Evolutionary conservation across 345 rosid genomes (phyloP).

Genomic region (Eucalyptus cloeziana): DNA sequence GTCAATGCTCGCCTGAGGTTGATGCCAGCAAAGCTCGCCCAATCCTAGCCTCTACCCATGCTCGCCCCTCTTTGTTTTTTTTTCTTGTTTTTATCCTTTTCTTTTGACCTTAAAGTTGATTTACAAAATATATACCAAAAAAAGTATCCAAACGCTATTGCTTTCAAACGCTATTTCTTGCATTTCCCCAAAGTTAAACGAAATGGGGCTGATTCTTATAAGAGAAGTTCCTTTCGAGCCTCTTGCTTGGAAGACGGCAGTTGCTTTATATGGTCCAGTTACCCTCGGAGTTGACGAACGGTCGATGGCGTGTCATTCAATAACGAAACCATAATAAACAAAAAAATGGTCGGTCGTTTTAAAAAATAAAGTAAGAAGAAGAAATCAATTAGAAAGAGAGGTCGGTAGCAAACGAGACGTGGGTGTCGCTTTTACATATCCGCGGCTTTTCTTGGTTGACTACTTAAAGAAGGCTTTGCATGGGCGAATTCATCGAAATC

Average conservation of each 20-base stretch:
- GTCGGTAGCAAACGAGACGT: background rate
- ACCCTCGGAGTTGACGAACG: background rate
- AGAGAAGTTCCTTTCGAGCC: background rate
- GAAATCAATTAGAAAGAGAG: background rate
- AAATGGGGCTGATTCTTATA: too few relatives aligned
- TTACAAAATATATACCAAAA: background rate
- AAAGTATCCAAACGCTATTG: fast-evolving
- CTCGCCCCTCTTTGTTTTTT: background rate
- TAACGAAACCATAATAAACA: background rate
- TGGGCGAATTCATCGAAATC: background rate
- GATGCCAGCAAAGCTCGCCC: background rate
- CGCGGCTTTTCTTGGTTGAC: background rate
- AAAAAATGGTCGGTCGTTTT: background rate
- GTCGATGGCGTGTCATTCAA: background rate
- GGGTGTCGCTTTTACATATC: background rate
- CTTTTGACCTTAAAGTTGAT: too few relatives aligned
- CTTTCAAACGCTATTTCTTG: too few relatives aligned
- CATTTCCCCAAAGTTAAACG: too few relatives aligned
- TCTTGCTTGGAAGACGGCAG: background rate
- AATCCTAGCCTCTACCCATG: background rate
- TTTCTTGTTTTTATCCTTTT: fast-evolving
- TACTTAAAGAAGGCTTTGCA: background rate
- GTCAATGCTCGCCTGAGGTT: background rate
- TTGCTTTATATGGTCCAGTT: background rate
- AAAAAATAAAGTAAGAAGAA: too few relatives aligned